Base-by-base conservation (phyloP, 768 basidiomycete species). In the Lenzites betulinus region DNA sequence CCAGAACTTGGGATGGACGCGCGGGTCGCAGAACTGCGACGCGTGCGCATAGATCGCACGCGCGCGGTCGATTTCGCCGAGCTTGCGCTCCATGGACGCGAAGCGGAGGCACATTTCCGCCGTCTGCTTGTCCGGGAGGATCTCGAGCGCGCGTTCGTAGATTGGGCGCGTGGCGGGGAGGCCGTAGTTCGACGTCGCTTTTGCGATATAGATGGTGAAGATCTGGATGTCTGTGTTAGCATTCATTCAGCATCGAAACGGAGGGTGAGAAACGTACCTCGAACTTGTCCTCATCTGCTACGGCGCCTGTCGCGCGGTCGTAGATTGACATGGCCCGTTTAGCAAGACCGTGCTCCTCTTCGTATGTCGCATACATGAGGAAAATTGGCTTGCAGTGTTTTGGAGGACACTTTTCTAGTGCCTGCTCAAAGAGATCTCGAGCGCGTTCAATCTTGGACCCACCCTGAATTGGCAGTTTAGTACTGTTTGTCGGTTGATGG, bases 41-140 rank as follows among this genome's bases (percentile, higher is more conserved):
- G 97, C 96, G 70, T 98, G 96, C 1, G 95, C 96, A 67, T 96
- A 98, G 65, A 98, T 90, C 1, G 95, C 90, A 50, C 97, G 87
- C 13, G 97, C 97, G 25, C 97, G 84, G 77, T 99, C 97, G 74
- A 99, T 98, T 78, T 99, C 97, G 54, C 97, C 97, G 36, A 99
- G 86, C 73, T 99, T 99, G 66, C 96, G 89, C 74, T 99, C 97
- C 68, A 99, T 85, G 35, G 86, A 84, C 4, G 97, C 96, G 73
- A 98, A 99, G 46, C 95, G 92, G 22, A 98, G 80, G 73, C 95
- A 98, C 93, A 98, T 98, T 74, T 95, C 90, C 20, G 96, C 95
- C 0, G 96, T 97, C 77, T 98, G 92, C 47, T 83, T 82, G 76
- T 98, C 92, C 7, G 96, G 97, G 3, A 99, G 83, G 36, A 88